These are phyloP conservation scores for Trichoderma reesei DNA, from an alignment of 495 filamentous ascomycete species.

Conservation along the genomic window DNA sequence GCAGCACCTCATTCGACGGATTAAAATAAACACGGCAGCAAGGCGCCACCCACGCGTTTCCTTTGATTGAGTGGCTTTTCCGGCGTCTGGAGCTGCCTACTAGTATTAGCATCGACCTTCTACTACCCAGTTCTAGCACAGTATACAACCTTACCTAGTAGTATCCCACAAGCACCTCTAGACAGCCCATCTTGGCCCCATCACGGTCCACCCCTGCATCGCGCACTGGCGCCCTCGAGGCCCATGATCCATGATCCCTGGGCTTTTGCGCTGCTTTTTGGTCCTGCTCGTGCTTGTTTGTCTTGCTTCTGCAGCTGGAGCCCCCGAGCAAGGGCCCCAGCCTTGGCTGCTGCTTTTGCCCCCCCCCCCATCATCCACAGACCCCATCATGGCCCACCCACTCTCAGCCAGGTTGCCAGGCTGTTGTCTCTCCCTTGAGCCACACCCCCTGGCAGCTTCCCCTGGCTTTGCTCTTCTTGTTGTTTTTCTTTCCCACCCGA, in stretches of 20 bases:
- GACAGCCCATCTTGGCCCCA: neutral
- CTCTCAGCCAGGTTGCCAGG: no score
- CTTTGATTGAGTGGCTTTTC: constrained; percentile 3
- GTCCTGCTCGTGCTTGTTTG: neutral
- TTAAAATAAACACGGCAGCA: constrained; percentile 7
- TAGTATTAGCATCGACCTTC: no score
- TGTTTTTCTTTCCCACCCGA: neutral
- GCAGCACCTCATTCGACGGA: constrained; percentile 1
- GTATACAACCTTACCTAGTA: no score
- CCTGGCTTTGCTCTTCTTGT: neutral
- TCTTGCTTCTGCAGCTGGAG: constrained; percentile 6
- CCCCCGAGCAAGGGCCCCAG: neutral
- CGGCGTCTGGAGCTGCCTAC: neutral
- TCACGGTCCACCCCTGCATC: neutral
- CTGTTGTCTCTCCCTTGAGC: no score
- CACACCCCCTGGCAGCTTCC: constrained; percentile 2
- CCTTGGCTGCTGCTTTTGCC: neutral
- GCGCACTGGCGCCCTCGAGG: no score
- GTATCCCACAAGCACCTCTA: no score
- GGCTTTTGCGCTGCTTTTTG: no score
- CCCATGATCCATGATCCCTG: neutral
- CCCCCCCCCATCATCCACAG: neutral
- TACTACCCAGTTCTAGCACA: no score
- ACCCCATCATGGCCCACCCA: neutral
- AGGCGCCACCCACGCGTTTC: constrained; percentile 4